Evolutionary conservation across 768 basidiomycete species (phyloP).

Genomic region (Suillus placidus): DNA sequence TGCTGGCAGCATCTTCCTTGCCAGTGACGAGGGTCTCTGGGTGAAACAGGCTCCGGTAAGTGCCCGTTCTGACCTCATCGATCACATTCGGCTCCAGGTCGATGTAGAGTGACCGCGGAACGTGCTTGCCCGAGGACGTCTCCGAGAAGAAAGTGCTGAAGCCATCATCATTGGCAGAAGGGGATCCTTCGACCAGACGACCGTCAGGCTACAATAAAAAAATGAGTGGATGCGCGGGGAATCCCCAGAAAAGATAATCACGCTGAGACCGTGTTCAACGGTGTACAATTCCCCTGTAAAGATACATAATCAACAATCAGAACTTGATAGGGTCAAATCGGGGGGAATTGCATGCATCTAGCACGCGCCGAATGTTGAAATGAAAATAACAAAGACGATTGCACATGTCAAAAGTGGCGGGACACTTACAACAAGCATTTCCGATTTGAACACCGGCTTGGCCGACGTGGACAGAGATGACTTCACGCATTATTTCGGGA

Average conservation of each 20-base stretch:
- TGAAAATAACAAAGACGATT: constrained; percentile 6
- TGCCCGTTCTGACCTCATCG: constrained; percentile 94
- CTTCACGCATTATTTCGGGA: constrained; percentile 77
- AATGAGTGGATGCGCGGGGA: constrained; percentile 21
- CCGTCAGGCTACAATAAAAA: constrained; percentile 80
- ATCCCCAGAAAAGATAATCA: constrained; percentile 37
- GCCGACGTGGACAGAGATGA: constrained; percentile 98
- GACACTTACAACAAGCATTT: constrained; percentile 93
- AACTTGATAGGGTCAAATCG: neutral
- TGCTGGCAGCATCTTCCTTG: constrained; percentile 99
- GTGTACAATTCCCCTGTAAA: constrained; percentile 95
- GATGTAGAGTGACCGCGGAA: constrained; percentile 96
- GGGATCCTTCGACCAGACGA: constrained; percentile 79
- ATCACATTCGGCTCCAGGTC: constrained; percentile 98
- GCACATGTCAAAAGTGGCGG: constrained; percentile 5
- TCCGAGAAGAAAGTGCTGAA: constrained; percentile 99
- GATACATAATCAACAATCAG: constrained; percentile 21
- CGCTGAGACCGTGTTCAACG: constrained; percentile 96
- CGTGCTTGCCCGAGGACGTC: constrained; percentile 94
- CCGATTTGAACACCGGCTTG: constrained; percentile 98
- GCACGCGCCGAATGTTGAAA: constrained; percentile 4
- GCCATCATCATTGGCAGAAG: constrained; percentile 79
- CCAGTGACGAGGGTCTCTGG: constrained; percentile 98
- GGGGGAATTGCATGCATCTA: constrained; percentile 20
- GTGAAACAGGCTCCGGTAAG: constrained; percentile 97